A percentile compares a stretch with the other conserved stretches of the same genome.
Conservation (phyloP, 2,329 filamentous ascomycete species). For the Grosmannia serpens region DNA sequence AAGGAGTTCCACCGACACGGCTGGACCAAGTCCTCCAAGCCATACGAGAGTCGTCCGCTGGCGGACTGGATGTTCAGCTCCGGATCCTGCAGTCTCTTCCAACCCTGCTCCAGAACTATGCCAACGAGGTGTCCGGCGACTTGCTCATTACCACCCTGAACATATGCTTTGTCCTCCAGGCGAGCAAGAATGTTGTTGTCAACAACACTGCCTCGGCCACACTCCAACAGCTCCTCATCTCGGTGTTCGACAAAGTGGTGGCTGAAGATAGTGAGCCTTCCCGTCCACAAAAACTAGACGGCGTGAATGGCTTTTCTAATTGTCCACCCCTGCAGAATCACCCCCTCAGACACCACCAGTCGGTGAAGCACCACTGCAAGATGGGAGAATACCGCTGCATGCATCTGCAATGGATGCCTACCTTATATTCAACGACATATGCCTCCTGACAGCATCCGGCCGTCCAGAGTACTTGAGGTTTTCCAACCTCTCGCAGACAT, state of each 20-base stretch:
- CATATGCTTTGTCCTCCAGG: conserved; percentile 84
- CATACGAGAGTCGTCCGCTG: conserved; percentile 71
- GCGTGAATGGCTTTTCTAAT: background rate
- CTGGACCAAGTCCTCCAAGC: conserved; percentile 81
- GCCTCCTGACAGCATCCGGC: conserved; percentile 74
- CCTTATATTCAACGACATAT: conserved; percentile 79
- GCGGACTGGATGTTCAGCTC: conserved; percentile 78
- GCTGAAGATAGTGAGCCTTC: conserved; percentile 59
- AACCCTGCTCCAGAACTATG: conserved; percentile 82
- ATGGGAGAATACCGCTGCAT: conserved; percentile 54
- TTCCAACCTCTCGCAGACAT: conserved; percentile 65
- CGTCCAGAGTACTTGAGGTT: conserved; percentile 73
- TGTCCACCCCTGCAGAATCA: background rate
- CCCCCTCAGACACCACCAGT: conserved; percentile 40
- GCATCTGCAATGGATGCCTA: conserved; percentile 79
- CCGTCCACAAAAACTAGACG: background rate
- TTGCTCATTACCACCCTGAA: conserved; percentile 73
- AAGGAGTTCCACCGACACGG: conserved; percentile 65
- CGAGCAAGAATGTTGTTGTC: conserved; percentile 84
- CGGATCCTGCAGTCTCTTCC: conserved; percentile 92
- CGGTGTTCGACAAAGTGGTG: conserved; percentile 85
- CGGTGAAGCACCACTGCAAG: conserved; percentile 55
- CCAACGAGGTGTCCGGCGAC: conserved; percentile 66
- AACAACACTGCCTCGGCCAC: conserved; percentile 96
- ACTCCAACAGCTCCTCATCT: conserved; percentile 82